Conservation (phyloP, 176 grass and related monocot species). For the Eleusine indica region DNA sequence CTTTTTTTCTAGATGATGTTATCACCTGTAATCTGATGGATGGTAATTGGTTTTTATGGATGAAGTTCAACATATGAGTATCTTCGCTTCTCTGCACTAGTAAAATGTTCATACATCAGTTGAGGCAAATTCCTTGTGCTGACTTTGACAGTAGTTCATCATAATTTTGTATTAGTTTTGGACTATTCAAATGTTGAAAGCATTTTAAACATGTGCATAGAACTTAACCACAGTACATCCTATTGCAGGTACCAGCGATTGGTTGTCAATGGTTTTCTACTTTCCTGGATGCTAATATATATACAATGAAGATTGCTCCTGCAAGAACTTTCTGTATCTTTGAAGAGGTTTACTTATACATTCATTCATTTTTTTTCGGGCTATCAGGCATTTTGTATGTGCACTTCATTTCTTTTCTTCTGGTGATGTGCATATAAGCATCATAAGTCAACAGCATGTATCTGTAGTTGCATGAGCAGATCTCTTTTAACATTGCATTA, state of each 20-base stretch:
- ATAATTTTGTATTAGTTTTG: neutral
- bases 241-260: slow-evolving; percentile 65
- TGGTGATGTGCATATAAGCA: neutral
- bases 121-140: slow-evolving; percentile 2
- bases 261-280: slow-evolving; percentile 82
- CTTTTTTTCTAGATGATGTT: slow-evolving; percentile 2
- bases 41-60: neutral
- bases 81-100: slow-evolving; percentile 1
- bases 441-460: neutral
- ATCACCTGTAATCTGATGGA: neutral
- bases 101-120: slow-evolving; percentile 9
- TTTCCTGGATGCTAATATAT: slow-evolving; percentile 64
- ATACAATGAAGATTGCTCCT: slow-evolving; percentile 66
- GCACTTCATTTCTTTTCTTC: slow-evolving; percentile 7
- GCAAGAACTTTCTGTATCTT: slow-evolving; percentile 94
- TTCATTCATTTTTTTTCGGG: slow-evolving; percentile 6
- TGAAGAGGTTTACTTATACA: slow-evolving; percentile 72
- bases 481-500: neutral
- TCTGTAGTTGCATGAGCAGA: neutral
- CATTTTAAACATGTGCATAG: slow-evolving; percentile 23
- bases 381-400: neutral
- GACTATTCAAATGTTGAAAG: neutral
- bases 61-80: neutral
- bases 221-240: slow-evolving; percentile 27
- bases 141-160: neutral